Percentiles rank a stretch among this genome's conserved stretches.
Evolutionary conservation across 2,329 filamentous ascomycete species (phyloP).

Genomic region (Diplodia scrobiculata): DNA sequence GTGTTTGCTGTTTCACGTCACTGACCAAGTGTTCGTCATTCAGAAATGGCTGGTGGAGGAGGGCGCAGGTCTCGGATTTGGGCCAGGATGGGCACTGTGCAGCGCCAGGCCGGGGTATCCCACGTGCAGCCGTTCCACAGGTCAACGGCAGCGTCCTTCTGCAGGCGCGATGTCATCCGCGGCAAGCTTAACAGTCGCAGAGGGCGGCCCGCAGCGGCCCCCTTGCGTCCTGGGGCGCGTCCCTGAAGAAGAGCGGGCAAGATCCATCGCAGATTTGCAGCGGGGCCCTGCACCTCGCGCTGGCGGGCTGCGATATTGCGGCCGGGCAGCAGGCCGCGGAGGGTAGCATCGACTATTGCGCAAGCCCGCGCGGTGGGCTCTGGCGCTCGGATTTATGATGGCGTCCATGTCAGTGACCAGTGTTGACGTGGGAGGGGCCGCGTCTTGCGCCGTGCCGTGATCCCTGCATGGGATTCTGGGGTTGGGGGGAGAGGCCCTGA

Average conservation of each 20-base stretch:
- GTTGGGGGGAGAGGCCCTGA: constrained; percentile 1
- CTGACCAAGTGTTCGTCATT: constrained; percentile 18
- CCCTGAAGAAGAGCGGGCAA: constrained; percentile 20
- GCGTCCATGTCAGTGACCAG: constrained; percentile 8
- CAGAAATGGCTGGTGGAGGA: background rate
- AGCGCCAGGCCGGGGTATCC: constrained; percentile 8
- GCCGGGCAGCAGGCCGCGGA: constrained; percentile 27
- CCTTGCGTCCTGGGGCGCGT: constrained; percentile 13
- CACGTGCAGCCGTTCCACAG: constrained; percentile 23
- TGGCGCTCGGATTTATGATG: constrained; percentile 4
- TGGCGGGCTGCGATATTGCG: background rate
- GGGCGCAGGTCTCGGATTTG: background rate
- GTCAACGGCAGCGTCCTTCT: constrained; percentile 19
- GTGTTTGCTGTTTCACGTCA: constrained; percentile 17
- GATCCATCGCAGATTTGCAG: background rate
- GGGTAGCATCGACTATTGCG: constrained; percentile 19
- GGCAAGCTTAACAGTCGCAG: constrained; percentile 21
- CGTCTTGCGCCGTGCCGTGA: constrained; percentile 7
- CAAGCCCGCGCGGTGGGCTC: constrained; percentile 14
- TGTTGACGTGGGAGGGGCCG: background rate
- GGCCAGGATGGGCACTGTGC: constrained; percentile 19
- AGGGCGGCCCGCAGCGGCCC: constrained; percentile 14
- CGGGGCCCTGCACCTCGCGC: background rate
- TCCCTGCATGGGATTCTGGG: constrained; percentile 20
- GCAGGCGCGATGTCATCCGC: constrained; percentile 18